phyloP scores from a whole-genome alignment of 768 basidiomycete genomes.

The Lentinula sp. region DNA sequence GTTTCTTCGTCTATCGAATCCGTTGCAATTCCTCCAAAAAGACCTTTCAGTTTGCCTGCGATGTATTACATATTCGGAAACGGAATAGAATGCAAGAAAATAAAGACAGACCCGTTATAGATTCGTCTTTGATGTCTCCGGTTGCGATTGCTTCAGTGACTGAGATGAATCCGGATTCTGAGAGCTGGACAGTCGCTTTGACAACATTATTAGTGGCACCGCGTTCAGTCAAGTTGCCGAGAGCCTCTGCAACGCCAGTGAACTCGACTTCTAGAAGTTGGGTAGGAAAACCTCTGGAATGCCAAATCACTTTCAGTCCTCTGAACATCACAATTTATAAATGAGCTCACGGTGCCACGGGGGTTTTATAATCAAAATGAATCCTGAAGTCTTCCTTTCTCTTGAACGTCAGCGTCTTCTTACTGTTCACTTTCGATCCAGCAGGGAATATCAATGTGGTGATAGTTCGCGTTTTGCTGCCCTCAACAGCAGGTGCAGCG shows the following conservation, averaged over 20 bases:
- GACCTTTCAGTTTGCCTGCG: conserved; percentile 77
- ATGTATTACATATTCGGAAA: conserved; percentile 5
- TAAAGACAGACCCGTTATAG: conserved; percentile 52
- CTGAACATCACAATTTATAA: neutral
- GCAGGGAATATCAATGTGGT: conserved; percentile 72
- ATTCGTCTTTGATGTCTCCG: conserved; percentile 80
- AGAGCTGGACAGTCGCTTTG: conserved; percentile 77
- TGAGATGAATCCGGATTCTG: conserved; percentile 82
- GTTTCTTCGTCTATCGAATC: conserved; percentile 17
- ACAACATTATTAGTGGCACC: conserved; percentile 80
- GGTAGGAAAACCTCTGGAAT: conserved; percentile 59
- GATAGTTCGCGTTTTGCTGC: conserved; percentile 59
- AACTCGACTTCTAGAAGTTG: conserved; percentile 73
- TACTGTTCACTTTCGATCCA: conserved; percentile 71
- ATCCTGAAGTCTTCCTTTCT: conserved; percentile 80
- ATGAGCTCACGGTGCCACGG: conserved; percentile 50
- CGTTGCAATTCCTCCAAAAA: conserved; percentile 62
- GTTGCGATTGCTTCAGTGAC: conserved; percentile 74
- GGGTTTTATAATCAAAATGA: conserved; percentile 68
- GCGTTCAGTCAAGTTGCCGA: conserved; percentile 78
- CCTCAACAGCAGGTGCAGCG: conserved; percentile 48
- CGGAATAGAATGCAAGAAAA: neutral
- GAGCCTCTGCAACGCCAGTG: conserved; percentile 65
- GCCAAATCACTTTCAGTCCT: neutral
- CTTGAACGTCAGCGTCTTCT: conserved; percentile 84